Evolutionary conservation across 1,139 yeast species (phyloP).

Genomic region (Sugiyamaella grinbergsii): DNA sequence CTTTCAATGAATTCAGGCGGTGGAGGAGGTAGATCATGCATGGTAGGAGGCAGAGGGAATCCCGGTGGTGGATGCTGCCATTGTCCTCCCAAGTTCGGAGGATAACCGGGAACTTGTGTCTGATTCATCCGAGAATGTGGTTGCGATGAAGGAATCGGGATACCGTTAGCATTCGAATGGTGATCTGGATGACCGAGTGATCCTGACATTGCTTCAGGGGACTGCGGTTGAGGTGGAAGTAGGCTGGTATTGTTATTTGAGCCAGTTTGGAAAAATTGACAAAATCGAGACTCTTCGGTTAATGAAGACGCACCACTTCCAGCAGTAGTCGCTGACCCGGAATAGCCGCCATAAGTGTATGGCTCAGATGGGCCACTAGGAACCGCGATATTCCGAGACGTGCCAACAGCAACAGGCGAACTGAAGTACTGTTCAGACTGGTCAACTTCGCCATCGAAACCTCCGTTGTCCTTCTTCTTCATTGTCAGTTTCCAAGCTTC

Average conservation of each 20-base stretch:
- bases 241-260: neutral
- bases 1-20: conserved; percentile 25
- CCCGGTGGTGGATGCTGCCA: conserved; percentile 23
- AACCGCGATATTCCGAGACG: conserved; percentile 4
- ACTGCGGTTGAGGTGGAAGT: neutral
- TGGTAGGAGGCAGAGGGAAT: conserved; percentile 10
- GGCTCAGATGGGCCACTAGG: conserved; percentile 3
- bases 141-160: conserved; percentile 2
- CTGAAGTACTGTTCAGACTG: neutral
- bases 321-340: conserved; percentile 5
- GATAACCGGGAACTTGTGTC: conserved; percentile 15
- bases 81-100: conserved; percentile 17
- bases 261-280: conserved; percentile 15
- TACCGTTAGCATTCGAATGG: too few relatives aligned
- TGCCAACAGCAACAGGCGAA: neutral
- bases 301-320: conserved; percentile 16
- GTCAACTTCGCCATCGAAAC: neutral
- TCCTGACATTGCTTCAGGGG: neutral
- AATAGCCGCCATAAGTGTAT: conserved; percentile 12
- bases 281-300: conserved; percentile 17
- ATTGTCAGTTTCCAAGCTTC: conserved; percentile 25
- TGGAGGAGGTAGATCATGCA: conserved; percentile 22
- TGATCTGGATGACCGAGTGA: neutral
- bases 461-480: conserved; percentile 7
- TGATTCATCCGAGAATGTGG: conserved; percentile 9